Conservation (phyloP, 495 filamentous ascomycete genomes). For the Thermochaetoides thermophila region DNA sequence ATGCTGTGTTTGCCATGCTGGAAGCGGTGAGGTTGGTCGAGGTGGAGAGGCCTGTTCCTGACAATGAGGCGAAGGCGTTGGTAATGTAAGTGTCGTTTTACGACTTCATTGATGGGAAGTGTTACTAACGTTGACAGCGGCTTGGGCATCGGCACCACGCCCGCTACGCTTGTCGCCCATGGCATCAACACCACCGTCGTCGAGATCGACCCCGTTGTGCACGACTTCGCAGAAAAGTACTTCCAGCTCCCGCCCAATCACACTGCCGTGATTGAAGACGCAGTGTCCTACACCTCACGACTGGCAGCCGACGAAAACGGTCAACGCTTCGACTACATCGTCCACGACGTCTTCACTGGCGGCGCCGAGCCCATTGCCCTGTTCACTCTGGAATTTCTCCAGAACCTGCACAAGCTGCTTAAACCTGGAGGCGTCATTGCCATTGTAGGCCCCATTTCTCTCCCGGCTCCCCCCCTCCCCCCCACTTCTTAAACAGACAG, state of each 20-base stretch:
- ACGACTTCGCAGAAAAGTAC: conserved; percentile 66
- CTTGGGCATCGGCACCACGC: conserved; percentile 82
- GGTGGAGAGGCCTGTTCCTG: conserved; percentile 34
- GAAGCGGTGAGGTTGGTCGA: conserved; percentile 78
- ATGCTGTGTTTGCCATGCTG: conserved; percentile 81
- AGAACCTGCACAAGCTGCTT: conserved; percentile 50
- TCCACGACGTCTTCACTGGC: conserved; percentile 98
- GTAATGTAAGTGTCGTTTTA: conserved; percentile 49
- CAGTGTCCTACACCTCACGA: conserved; percentile 55
- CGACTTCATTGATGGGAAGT: too few relatives aligned
- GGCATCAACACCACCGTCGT: conserved; percentile 86
- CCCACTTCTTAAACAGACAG: background rate
- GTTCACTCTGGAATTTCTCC: conserved; percentile 75
- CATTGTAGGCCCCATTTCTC: conserved; percentile 45
- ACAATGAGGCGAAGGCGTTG: conserved; percentile 60
- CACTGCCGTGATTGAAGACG: conserved; percentile 67
- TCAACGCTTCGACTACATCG: conserved; percentile 68
- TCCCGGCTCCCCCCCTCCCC: background rate
- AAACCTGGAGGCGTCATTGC: conserved; percentile 72
- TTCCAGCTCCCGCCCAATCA: conserved; percentile 70
- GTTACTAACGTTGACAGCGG: too few relatives aligned
- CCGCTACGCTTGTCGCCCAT: conserved; percentile 70
- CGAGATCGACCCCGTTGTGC: conserved; percentile 82
- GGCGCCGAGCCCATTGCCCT: conserved; percentile 79
- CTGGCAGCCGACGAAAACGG: conserved; percentile 20